phyloP scores from a whole-genome alignment of 2,329 filamentous ascomycete genomes.

The Microcyclospora pomicola region DNA sequence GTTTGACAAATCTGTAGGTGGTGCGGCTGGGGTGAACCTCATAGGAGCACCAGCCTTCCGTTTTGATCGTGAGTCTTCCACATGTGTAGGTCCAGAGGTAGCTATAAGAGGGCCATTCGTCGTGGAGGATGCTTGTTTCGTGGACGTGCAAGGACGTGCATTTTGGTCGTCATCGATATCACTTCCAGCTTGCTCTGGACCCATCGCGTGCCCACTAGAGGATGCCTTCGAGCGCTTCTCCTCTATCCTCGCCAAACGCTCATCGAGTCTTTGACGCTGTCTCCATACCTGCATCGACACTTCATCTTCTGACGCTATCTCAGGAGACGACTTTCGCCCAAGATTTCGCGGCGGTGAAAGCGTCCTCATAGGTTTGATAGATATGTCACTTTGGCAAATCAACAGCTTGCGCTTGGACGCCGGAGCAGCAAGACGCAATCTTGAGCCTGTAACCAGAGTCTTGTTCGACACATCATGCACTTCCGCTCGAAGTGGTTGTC shows the following conservation, averaged over 20 bases:
- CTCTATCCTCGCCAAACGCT: constrained; percentile 17
- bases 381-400: constrained; percentile 27
- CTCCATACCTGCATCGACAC: constrained; percentile 4
- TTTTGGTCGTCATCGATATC: too few species aligned
- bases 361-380: constrained; percentile 4
- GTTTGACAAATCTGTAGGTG: background rate
- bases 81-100: too few species aligned
- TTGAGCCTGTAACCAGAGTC: constrained; percentile 13
- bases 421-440: constrained; percentile 26
- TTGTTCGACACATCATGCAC: too few species aligned
- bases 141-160: too few species aligned
- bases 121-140: too few species aligned
- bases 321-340: too few species aligned
- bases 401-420: constrained; percentile 27
- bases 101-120: too few species aligned
- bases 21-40: constrained; percentile 14
- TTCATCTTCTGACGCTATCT: constrained; percentile 8
- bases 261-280: constrained; percentile 14
- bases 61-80: constrained; percentile 1
- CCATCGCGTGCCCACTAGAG: too few species aligned
- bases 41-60: constrained; percentile 17
- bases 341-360: constrained; percentile 5
- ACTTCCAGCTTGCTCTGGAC: too few species aligned
- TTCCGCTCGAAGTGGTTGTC: too few species aligned
- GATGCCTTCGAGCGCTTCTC: constrained; percentile 7